Percentiles rank a stretch among this genome's conserved stretches.
These are phyloP conservation scores for Starmera caribaea DNA, from an alignment of 805 yeast genomes.

Conservation along the genomic window DNA sequence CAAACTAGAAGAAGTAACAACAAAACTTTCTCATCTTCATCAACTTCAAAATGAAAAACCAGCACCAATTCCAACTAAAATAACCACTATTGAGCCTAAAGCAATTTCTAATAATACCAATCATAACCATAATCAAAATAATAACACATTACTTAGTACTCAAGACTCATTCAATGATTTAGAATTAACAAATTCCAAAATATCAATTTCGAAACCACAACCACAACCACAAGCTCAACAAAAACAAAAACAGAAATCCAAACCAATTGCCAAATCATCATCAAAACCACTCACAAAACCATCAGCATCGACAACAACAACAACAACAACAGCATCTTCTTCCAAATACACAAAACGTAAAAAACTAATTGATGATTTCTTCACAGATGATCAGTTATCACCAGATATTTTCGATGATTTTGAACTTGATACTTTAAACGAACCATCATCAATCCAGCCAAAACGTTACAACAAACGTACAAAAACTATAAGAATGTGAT, in stretches of 20 bases:
- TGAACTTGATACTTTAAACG: slow-evolving; percentile 10
- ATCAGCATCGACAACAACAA: no score
- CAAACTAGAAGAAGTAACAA: slow-evolving; percentile 2
- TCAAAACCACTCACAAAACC: neutral
- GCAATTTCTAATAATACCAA: slow-evolving; percentile 9
- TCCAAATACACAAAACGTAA: slow-evolving; percentile 13
- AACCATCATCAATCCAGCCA: slow-evolving; percentile 4
- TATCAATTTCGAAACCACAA: neutral
- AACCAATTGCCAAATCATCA: neutral
- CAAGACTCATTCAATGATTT: slow-evolving; percentile 1
- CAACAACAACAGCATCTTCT: no score
- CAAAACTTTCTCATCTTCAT: neutral
- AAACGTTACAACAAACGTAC: slow-evolving; percentile 12
- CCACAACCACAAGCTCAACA: no score
- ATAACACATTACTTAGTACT: neutral
- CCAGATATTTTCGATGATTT: slow-evolving; percentile 12
- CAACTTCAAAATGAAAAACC: no score
- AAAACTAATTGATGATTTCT: slow-evolving; percentile 20
- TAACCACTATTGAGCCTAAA: slow-evolving; percentile 11
- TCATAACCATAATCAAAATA: slow-evolving; percentile 9
- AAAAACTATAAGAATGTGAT: slow-evolving; percentile 12
- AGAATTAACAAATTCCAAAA: slow-evolving; percentile 1
- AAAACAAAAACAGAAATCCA: neutral
- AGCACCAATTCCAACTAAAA: slow-evolving; percentile 6
- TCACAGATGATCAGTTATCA: slow-evolving; percentile 4